phyloP scores from a whole-genome alignment of 305 asterid species.

The Striga hermonthica region DNA sequence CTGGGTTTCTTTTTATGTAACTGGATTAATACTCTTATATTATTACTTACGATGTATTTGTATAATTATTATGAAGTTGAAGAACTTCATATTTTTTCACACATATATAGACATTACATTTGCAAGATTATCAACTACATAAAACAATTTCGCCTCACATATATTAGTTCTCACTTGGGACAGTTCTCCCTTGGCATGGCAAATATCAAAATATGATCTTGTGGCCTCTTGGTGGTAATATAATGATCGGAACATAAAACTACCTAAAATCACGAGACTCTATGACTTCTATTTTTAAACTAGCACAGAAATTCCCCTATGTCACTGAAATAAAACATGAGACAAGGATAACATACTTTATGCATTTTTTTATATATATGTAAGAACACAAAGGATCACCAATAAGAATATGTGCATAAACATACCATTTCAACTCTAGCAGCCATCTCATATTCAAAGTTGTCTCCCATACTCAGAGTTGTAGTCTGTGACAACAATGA shows the following conservation, averaged over 20 bases:
- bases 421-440: slow-evolving; percentile 88
- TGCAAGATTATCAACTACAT: not conserved
- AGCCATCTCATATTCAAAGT: slow-evolving; percentile 76
- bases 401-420: slow-evolving; percentile 18
- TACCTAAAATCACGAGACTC: too few species aligned
- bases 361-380: slow-evolving; percentile 21
- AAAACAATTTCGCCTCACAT: slow-evolving; percentile 10
- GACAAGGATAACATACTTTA: not conserved
- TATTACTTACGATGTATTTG: too few species aligned
- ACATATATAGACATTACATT: too few species aligned
- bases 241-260: too few species aligned
- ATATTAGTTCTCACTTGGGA: not conserved
- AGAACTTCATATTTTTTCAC: too few species aligned
- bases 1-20: too few species aligned
- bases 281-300: too few species aligned
- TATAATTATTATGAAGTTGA: too few species aligned
- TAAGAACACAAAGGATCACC: slow-evolving; percentile 17
- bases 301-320: not conserved
- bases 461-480: slow-evolving; percentile 89
- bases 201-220: not conserved
- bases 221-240: too few species aligned
- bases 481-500: slow-evolving; percentile 50
- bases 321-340: slow-evolving; percentile 2
- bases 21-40: too few species aligned
- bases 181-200: not conserved